A percentile compares a stretch with the other conserved stretches of the same genome.
phyloP scores from a whole-genome alignment of 2,329 filamentous ascomycete species.

The Boeremia lycopersici region DNA sequence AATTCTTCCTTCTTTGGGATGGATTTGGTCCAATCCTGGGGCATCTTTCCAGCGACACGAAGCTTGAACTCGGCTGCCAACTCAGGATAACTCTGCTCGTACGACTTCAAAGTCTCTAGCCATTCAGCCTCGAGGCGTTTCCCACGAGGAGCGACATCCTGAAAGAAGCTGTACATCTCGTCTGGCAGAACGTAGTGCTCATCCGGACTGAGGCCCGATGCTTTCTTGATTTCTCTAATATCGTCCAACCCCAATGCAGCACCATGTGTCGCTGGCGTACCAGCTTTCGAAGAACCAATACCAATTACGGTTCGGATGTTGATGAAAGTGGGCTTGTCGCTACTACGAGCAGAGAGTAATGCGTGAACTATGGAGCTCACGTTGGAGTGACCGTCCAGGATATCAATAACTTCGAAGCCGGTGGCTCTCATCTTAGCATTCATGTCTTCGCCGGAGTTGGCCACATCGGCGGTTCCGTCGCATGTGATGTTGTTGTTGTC shows the following conservation, averaged over 20 bases:
- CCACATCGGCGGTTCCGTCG: slow-evolving; percentile 54
- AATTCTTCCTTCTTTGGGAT: slow-evolving; percentile 55
- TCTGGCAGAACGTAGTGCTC: slow-evolving; percentile 53
- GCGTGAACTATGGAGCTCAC: slow-evolving; percentile 56
- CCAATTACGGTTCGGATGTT: slow-evolving; percentile 64
- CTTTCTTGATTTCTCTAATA: slow-evolving; percentile 48
- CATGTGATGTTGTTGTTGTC: slow-evolving; percentile 67
- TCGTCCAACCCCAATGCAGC: slow-evolving; percentile 4
- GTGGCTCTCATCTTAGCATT: slow-evolving; percentile 64
- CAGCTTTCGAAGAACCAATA: slow-evolving; percentile 48
- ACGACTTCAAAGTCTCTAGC: slow-evolving; percentile 52
- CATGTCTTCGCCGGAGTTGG: slow-evolving; percentile 53
- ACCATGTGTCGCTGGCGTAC: slow-evolving; percentile 6
- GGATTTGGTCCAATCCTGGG: slow-evolving; percentile 55
- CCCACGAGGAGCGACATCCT: slow-evolving; percentile 54
- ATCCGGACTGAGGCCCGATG: slow-evolving; percentile 55
- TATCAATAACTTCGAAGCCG: slow-evolving; percentile 62
- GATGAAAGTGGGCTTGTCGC: slow-evolving; percentile 61
- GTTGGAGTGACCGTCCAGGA: slow-evolving; percentile 60
- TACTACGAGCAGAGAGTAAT: slow-evolving; percentile 51
- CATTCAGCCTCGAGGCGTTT: slow-evolving; percentile 55
- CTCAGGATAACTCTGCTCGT: slow-evolving; percentile 55
- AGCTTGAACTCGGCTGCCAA: slow-evolving; percentile 56
- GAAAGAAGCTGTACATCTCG: slow-evolving; percentile 54
- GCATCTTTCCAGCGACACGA: slow-evolving; percentile 55